Percentiles rank a stretch among this genome's conserved stretches.
phyloP scores from a whole-genome alignment of 257 asterid species.

The Jaltomata sinuosa region DNA sequence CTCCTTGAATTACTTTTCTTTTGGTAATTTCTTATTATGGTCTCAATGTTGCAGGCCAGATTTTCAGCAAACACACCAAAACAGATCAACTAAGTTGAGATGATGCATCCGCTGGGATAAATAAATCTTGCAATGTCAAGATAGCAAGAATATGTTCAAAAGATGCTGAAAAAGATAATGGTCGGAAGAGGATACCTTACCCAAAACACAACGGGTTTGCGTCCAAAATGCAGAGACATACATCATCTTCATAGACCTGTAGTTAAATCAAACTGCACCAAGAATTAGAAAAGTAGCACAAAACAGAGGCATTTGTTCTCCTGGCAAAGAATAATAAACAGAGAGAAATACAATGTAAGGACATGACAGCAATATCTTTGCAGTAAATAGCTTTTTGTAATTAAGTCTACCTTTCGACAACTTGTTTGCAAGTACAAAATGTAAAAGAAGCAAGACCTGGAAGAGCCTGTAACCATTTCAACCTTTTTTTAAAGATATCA shows the following conservation, averaged over 20 bases:
- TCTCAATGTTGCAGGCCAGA: neutral
- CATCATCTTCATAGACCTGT: constrained; percentile 89
- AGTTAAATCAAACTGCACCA: constrained; percentile 14
- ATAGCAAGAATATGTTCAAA: neutral
- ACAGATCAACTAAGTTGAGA: neutral
- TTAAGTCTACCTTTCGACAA: neutral
- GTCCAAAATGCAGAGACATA: constrained; percentile 88
- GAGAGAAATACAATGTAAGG: neutral
- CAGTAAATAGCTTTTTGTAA: neutral
- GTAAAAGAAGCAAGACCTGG: neutral
- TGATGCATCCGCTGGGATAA: neutral
- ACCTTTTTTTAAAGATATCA: neutral
- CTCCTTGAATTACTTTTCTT: neutral
- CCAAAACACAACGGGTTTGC: constrained; percentile 79
- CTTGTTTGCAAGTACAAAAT: neutral
- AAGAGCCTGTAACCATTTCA: neutral
- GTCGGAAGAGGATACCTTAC: constrained; percentile 71
- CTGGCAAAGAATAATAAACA: neutral
- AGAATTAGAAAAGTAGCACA: constrained; percentile 5
- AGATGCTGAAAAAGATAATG: neutral
- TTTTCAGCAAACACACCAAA: neutral
- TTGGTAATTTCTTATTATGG: neutral
- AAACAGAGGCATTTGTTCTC: neutral
- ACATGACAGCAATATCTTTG: neutral
- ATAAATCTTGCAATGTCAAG: neutral